Evolutionary conservation across 1,284 basidiomycete genomes (phyloP), one percentile per base, ranked within the genome.

Genomic region (Irpex rosettiformis): DNA sequence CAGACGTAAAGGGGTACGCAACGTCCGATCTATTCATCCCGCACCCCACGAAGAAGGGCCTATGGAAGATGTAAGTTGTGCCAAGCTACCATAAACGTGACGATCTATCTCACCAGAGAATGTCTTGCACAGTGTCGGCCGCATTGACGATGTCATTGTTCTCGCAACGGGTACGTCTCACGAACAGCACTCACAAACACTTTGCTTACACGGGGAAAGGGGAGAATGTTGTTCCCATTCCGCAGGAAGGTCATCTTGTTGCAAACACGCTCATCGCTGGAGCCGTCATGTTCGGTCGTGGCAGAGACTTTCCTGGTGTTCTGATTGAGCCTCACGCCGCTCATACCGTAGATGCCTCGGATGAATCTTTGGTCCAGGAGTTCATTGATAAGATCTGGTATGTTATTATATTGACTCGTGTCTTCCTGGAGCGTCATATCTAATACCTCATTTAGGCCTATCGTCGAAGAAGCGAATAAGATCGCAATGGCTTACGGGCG

Each of bases 401-500:
- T 5, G 58, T 22, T 25, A 7, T 13, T 49, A 16, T 47, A 57
- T n/a, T 24, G 67, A n/a, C n/a, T 11, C 18, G 48, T 22, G 10
- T 37, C 13, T 10, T 5, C 7, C 25, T 16, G 16, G 33, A 16
- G 22, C 8, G 18, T 8, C 10, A 28, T 16, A 28, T 24, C 18
- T 7, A 25, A 27, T 18, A 51, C 27, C 16, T 21, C 25, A 21
- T 13, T 11, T 22, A 56, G 27, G 60, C 60, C 60, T 1, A 24
- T 40, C 64, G 68, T 58, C 63, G 73, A 5, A 67, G 73, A 56
- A 66, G 76, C 57, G 68, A 75, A 77, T 53, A 58, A 60, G 5
- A 69, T 67, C n/a, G 73, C 72, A 8, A 74, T 75, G 1, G 65
- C 72, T 37, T 74, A 75, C 52, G 72, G 72, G 18, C 66, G 74